These are phyloP conservation scores for Albifimbria verrucaria DNA, from an alignment of 2,329 filamentous ascomycete species.

Conservation along the genomic window DNA sequence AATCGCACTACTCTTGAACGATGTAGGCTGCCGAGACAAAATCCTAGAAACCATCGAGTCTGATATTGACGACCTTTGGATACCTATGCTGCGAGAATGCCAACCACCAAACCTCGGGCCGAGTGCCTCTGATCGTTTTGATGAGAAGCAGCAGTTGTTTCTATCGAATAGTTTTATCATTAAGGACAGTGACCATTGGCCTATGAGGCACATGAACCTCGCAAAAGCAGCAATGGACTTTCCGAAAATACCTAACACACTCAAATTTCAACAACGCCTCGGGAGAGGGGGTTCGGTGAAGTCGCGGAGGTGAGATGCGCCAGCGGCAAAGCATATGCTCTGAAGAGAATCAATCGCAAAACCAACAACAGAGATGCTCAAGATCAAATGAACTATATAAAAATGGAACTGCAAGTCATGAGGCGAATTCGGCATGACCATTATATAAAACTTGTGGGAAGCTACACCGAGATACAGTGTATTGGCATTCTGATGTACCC, in stretches of 20 bases:
- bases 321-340: background rate
- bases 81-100: background rate
- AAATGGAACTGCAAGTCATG: background rate
- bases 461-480: background rate
- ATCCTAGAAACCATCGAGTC: background rate
- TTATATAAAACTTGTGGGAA: background rate
- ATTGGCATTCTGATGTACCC: background rate
- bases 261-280: background rate
- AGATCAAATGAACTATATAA: background rate
- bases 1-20: background rate
- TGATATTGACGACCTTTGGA: background rate
- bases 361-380: background rate
- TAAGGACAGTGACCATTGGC: background rate
- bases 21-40: background rate
- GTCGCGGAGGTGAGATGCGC: background rate
- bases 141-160: background rate
- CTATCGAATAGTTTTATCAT: background rate
- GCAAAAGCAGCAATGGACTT: background rate
- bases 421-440: background rate
- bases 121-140: background rate
- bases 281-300: background rate
- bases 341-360: background rate
- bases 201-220: background rate
- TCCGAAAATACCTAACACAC: background rate
- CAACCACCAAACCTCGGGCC: background rate